These are phyloP conservation scores for Candida piceae DNA, from an alignment of 805 yeast genomes.

Conservation along the genomic window DNA sequence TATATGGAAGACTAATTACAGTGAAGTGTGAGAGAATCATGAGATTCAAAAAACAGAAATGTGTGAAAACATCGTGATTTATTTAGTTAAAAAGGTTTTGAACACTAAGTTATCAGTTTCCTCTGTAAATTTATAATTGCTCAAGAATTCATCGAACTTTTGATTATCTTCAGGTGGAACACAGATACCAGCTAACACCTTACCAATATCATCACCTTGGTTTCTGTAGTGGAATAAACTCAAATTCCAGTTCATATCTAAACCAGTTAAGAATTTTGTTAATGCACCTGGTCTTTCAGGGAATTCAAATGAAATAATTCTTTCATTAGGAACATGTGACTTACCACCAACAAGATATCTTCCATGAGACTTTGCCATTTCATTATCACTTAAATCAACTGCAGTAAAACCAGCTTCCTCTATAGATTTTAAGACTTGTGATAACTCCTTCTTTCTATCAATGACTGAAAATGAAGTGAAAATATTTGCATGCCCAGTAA, in stretches of 20 bases:
- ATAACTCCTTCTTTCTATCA: conserved; percentile 69
- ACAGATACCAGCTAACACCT: conserved; percentile 83
- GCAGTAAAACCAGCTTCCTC: conserved; percentile 64
- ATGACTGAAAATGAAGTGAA: conserved; percentile 84
- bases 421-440: conserved; percentile 55
- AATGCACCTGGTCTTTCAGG: conserved; percentile 98
- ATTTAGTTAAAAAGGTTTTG: conserved; percentile 58
- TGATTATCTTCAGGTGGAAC: conserved; percentile 68
- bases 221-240: conserved; percentile 95
- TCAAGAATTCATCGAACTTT: conserved; percentile 64
- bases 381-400: conserved; percentile 83
- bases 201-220: conserved; percentile 93
- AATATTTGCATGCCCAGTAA: conserved; percentile 57
- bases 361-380: conserved; percentile 93
- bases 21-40: no score
- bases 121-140: conserved; percentile 65
- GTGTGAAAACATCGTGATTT: no score
- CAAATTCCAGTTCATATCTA: conserved; percentile 82
- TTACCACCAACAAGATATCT: conserved; percentile 95
- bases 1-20: no score
- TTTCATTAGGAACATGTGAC: conserved; percentile 67
- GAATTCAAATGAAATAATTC: conserved; percentile 80
- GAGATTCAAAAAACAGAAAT: no score
- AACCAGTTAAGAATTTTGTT: conserved; percentile 64
- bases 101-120: conserved; percentile 88